These are phyloP conservation scores for Neonectria magnoliae DNA, from an alignment of 2,329 filamentous ascomycete species.

Conservation along the genomic window DNA sequence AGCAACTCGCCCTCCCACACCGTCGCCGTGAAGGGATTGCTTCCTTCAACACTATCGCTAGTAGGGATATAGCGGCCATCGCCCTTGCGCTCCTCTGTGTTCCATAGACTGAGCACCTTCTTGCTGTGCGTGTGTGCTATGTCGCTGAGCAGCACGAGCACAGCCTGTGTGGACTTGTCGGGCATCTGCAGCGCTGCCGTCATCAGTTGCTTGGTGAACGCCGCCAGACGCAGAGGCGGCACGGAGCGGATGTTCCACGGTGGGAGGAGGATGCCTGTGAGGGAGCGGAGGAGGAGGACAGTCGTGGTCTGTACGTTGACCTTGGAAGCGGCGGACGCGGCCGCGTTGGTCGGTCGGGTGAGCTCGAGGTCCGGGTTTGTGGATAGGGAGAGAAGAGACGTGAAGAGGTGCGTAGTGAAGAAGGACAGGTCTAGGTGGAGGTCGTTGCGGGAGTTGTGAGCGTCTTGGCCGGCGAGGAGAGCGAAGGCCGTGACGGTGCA, in stretches of 20 bases:
- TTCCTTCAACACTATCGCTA: constrained; percentile 79
- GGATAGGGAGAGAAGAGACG: constrained; percentile 80
- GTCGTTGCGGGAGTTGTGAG: constrained; percentile 80
- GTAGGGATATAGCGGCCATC: constrained; percentile 86
- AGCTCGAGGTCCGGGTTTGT: constrained; percentile 89
- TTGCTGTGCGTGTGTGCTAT: constrained; percentile 83
- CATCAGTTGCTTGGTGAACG: constrained; percentile 92
- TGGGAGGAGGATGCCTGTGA: constrained; percentile 84
- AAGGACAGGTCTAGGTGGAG: constrained; percentile 92
- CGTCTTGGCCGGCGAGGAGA: constrained; percentile 94
- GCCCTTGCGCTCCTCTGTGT: constrained; percentile 91
- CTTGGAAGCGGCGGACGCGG: constrained; percentile 63
- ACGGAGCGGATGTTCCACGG: constrained; percentile 76
- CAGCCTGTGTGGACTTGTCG: constrained; percentile 86
- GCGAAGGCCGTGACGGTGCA: constrained; percentile 97
- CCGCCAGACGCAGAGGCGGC: constrained; percentile 85
- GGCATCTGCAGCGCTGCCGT: constrained; percentile 84
- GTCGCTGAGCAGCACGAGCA: constrained; percentile 80
- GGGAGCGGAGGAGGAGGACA: constrained; percentile 86
- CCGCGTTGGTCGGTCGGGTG: constrained; percentile 57
- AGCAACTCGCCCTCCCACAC: constrained; percentile 95
- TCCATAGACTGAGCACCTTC: constrained; percentile 88
- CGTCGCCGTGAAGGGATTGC: constrained; percentile 89
- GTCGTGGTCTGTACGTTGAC: constrained; percentile 96
- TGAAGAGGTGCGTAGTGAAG: constrained; percentile 95